phyloP scores from a whole-genome alignment of 2,329 filamentous ascomycete genomes.

The Apiospora koreana region DNA sequence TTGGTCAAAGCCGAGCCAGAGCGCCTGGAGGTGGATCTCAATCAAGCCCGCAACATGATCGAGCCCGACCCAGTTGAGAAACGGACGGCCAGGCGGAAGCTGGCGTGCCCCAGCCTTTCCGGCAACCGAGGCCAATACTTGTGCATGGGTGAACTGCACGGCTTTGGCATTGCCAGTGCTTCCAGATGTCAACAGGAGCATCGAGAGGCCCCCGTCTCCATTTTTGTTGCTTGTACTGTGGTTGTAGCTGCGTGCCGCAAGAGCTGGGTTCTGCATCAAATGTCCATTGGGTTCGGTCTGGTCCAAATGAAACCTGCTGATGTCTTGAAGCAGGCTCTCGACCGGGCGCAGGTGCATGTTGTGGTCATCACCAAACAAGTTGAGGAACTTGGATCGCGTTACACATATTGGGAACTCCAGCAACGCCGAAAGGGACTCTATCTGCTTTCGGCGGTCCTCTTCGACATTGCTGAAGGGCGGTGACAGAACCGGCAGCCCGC shows the following conservation, averaged over 20 bases:
- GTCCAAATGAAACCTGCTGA: no score
- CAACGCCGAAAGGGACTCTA: constrained; percentile 27
- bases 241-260: no score
- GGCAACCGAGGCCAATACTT: constrained; percentile 35
- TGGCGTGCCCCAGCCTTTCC: no score
- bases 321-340: no score
- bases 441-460: constrained; percentile 28
- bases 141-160: constrained; percentile 37
- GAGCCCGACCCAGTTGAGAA: constrained; percentile 45
- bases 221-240: no score
- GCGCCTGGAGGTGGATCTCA: constrained; percentile 47
- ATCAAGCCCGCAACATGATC: constrained; percentile 48
- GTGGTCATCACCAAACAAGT: no score
- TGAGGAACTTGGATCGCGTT: no score
- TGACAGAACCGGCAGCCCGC: constrained; percentile 38
- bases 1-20: constrained; percentile 37
- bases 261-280: no score
- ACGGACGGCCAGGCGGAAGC: constrained; percentile 25
- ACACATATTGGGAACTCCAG: background rate
- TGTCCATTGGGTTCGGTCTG: no score
- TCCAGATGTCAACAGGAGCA: constrained; percentile 47
- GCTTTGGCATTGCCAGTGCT: constrained; percentile 45
- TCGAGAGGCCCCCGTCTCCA: no score
- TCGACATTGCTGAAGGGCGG: constrained; percentile 31
- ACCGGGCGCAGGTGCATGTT: no score